phyloP scores from a whole-genome alignment of 208 protist genomes.

The Leptomonas seymouri region DNA sequence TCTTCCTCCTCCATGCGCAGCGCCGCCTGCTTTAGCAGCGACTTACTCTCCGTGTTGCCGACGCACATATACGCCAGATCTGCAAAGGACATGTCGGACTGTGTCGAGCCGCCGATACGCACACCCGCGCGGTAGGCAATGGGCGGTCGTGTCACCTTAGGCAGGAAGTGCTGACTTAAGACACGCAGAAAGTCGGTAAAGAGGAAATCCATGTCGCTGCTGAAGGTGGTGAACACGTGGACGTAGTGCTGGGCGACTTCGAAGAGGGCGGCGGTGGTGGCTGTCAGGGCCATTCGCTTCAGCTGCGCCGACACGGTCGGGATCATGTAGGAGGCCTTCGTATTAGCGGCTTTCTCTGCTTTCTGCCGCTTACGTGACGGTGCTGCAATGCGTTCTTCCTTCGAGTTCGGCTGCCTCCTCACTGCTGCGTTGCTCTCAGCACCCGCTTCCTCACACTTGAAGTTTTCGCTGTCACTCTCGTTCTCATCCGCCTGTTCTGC shows the following conservation, averaged over 20 bases:
- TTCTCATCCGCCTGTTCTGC: background rate
- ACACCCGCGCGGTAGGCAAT: constrained; percentile 49
- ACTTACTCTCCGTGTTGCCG: constrained; percentile 65
- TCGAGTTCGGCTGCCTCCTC: background rate
- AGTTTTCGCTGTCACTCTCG: too few species aligned
- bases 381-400: background rate
- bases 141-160: constrained; percentile 37
- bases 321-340: background rate
- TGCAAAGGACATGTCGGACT: constrained; percentile 57
- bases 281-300: constrained; percentile 59
- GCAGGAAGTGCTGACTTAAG: constrained; percentile 60
- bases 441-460: too few species aligned
- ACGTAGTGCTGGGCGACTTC: constrained; percentile 57
- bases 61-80: constrained; percentile 83
- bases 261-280: constrained; percentile 59
- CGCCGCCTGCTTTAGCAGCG: constrained; percentile 75
- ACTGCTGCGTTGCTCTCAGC: background rate
- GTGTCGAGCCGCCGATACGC: constrained; percentile 27
- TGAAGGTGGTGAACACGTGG: constrained; percentile 73
- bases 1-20: constrained; percentile 66
- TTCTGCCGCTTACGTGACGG: background rate
- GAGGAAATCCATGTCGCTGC: constrained; percentile 77
- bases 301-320: constrained; percentile 10
- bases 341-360: background rate
- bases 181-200: constrained; percentile 64